Evolutionary conservation across 129 eudicot genomes (phyloP), one percentile per base, ranked within the genome.

Genomic region (Flaveria linearis): DNA sequence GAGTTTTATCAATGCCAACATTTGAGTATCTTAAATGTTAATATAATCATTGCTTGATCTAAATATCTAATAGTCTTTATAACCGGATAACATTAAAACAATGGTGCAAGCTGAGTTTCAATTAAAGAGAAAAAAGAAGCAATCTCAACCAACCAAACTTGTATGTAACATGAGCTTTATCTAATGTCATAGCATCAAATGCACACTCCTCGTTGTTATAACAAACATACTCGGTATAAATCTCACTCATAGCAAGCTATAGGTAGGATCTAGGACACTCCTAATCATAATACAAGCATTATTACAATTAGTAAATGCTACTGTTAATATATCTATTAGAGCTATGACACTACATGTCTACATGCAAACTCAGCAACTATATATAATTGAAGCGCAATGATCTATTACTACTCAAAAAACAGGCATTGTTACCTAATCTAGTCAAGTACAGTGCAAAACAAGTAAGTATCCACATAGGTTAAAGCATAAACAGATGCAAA

Each of bases 381-480:
- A 57, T 23, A 60, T 49, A 36, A 71, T 2, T 13, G 53, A 78
- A 50, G 9, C 63, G 33, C 12, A 25, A 23, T 62, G 28, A 71
- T 36, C 66, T 50, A 62, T 30, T 9, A 71, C 57, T 78, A 56
- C 81, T 42, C 64, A 55, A 68, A 68, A 62, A 71, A 49, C 2
- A 36, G 14, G 46, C 72, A 61, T 62, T 71, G 58, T 65, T 20
- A n/a, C 68, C 26, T 36, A 77, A 49, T 36, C 41, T 36, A 36
- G 41, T 36, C 7, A 36, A 36, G 41, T 36, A 4, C 41, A 36
- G 7, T 36, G 41, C 41, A 36, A 5, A 36, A 68, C 61, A 69
- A 77, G 81, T 70, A 77, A 69, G 39, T 41, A 26, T 69, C 72
- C 56, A 50, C 58, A 43, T 72, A 52, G 60, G 49, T 53, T 45